Evolutionary conservation across 2,329 filamentous ascomycete genomes (phyloP).

Genomic region (Sclerotinia minor): DNA sequence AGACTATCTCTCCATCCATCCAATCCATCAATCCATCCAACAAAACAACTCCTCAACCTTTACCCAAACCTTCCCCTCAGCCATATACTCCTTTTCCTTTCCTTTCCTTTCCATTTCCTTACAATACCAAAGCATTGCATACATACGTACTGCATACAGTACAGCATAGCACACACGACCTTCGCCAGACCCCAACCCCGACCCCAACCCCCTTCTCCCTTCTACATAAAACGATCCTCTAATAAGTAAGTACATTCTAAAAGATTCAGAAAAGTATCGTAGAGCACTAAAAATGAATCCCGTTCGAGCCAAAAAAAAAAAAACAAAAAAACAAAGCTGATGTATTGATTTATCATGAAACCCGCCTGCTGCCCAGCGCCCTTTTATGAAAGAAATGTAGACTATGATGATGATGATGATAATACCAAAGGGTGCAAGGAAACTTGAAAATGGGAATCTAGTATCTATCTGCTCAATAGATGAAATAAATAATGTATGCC

Average conservation of each 20-base stretch:
- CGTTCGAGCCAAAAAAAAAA: background rate
- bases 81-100: too few species aligned
- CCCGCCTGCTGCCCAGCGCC: background rate
- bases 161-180: background rate
- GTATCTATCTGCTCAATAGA: background rate
- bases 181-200: background rate
- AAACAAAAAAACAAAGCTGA: background rate
- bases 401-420: too few species aligned
- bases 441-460: slow-evolving; percentile 9
- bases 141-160: background rate
- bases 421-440: background rate
- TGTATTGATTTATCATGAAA: background rate
- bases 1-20: too few species aligned
- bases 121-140: background rate
- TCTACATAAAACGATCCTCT: background rate
- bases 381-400: background rate
- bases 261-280: background rate
- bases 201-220: too few species aligned
- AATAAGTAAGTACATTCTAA: background rate
- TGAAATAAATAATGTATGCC: slow-evolving; percentile 1
- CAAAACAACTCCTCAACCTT: background rate
- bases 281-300: background rate
- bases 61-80: background rate
- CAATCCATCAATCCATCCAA: too few species aligned
- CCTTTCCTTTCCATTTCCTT: too few species aligned